Percentiles rank a stretch among this genome's conserved stretches.
Conservation (phyloP, 768 basidiomycete species). For the Amanita pseudoporphyria region DNA sequence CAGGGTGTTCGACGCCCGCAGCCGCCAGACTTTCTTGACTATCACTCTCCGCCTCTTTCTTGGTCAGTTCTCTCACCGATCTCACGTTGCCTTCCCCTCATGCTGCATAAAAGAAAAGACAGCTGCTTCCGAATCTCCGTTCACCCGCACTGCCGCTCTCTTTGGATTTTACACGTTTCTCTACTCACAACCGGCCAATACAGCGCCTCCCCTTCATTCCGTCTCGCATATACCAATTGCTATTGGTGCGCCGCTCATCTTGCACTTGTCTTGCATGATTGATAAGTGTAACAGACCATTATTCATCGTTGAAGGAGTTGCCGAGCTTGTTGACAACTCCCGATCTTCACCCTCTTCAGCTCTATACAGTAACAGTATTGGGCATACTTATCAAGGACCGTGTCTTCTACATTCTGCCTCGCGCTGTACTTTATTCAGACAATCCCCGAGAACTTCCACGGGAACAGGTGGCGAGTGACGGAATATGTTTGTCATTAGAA, state of each 20-base stretch:
- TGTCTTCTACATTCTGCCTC: constrained; percentile 55
- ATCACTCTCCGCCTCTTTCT: constrained; percentile 55
- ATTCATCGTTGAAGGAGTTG: constrained; percentile 36
- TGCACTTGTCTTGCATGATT: neutral
- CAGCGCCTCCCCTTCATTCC: constrained; percentile 39
- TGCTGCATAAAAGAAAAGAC: constrained; percentile 38
- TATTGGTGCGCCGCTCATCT: constrained; percentile 31
- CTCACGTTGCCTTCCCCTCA: constrained; percentile 1
- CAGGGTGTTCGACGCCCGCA: constrained; percentile 57
- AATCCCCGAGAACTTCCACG: constrained; percentile 63
- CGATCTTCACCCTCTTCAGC: constrained; percentile 35
- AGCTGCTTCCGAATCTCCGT: constrained; percentile 35
- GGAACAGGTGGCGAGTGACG: constrained; percentile 39
- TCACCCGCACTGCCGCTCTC: constrained; percentile 49
- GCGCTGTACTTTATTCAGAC: constrained; percentile 35
- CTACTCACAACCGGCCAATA: constrained; percentile 51
- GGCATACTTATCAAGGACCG: constrained; percentile 35
- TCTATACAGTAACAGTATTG: constrained; percentile 41
- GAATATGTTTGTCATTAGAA: constrained; percentile 23
- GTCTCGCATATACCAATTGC: constrained; percentile 53
- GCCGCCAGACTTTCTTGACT: constrained; percentile 53
- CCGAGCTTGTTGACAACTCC: constrained; percentile 33
- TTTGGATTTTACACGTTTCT: constrained; percentile 68
- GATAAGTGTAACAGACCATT: constrained; percentile 38
- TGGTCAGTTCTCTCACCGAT: constrained; percentile 28